These are phyloP conservation scores for Musa itinerans DNA, from an alignment of 176 grass and related monocot species.

Conservation along the genomic window DNA sequence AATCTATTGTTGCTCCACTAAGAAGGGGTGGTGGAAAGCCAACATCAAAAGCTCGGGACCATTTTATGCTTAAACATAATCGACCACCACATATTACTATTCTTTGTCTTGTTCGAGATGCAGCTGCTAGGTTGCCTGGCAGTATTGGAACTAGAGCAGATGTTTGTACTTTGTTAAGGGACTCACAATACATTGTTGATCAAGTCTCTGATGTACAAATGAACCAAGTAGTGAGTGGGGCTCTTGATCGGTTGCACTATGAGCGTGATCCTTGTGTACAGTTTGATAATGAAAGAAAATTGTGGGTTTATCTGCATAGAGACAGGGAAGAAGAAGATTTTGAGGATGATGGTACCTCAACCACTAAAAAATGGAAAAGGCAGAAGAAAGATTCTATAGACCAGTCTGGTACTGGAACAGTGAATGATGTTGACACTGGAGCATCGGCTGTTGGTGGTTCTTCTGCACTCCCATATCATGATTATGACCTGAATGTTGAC, in stretches of 20 bases:
- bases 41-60: constrained; percentile 91
- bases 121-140: constrained; percentile 85
- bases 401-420: constrained; percentile 34
- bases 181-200: constrained; percentile 91
- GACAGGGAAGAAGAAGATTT: constrained; percentile 99
- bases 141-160: constrained; percentile 96
- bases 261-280: constrained; percentile 93
- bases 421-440: constrained; percentile 34
- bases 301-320: constrained; percentile 98
- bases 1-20: constrained; percentile 88
- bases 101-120: constrained; percentile 95
- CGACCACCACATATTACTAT: constrained; percentile 95
- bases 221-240: constrained; percentile 92
- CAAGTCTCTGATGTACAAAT: constrained; percentile 63
- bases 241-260: constrained; percentile 92
- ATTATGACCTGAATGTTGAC: constrained; percentile 21
- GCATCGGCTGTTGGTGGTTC: constrained; percentile 28
- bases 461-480: constrained; percentile 18
- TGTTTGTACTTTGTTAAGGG: constrained; percentile 86
- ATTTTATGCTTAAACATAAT: constrained; percentile 91
- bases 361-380: constrained; percentile 96
- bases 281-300: constrained; percentile 93
- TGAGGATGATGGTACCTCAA: constrained; percentile 96
- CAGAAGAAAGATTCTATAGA: constrained; percentile 75
- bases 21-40: constrained; percentile 96